These are phyloP conservation scores for Fragaria nilgerrensis DNA, from an alignment of 306 rosid genomes.

Conservation along the genomic window DNA sequence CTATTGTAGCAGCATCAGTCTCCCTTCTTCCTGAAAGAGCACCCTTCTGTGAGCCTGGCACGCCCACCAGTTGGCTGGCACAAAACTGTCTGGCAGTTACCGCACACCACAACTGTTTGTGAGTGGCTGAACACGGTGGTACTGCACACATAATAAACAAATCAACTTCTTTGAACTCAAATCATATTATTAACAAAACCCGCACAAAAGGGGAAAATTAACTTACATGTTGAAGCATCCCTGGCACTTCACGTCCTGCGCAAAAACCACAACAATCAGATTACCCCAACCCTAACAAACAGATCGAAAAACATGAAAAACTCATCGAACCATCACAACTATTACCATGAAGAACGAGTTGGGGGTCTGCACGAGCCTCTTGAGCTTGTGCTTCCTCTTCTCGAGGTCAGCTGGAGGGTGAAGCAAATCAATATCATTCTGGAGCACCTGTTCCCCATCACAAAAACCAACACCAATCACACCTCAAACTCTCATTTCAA, in stretches of 20 bases:
- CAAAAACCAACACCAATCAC: not conserved
- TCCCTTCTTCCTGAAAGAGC: conserved; percentile 48
- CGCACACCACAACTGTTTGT: conserved; percentile 50
- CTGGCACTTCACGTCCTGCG: conserved; percentile 47
- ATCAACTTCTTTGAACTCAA: not conserved
- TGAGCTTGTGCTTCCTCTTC: conserved; percentile 65
- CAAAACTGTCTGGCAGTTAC: conserved; percentile 48
- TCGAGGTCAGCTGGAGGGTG: conserved; percentile 57
- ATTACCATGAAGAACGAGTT: conserved; percentile 59
- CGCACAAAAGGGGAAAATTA: not conserved
- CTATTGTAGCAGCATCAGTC: conserved; percentile 25
- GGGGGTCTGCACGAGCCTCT: conserved; percentile 61
- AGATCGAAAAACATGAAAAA: not conserved
- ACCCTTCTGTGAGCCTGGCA: conserved; percentile 47
- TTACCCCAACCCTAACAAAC: not conserved
- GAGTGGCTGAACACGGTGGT: conserved; percentile 52
- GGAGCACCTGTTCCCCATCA: conserved; percentile 41
- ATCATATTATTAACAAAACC: not conserved
- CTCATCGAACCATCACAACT: not conserved
- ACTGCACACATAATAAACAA: conserved; percentile 19
- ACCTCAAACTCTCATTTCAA: not conserved
- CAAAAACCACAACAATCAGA: not conserved
- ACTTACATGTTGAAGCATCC: conserved; percentile 52
- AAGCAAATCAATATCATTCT: conserved; percentile 57
- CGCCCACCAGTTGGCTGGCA: conserved; percentile 59